Base-by-base conservation (phyloP, 805 yeast species). In the Brettanomyces nanus region DNA sequence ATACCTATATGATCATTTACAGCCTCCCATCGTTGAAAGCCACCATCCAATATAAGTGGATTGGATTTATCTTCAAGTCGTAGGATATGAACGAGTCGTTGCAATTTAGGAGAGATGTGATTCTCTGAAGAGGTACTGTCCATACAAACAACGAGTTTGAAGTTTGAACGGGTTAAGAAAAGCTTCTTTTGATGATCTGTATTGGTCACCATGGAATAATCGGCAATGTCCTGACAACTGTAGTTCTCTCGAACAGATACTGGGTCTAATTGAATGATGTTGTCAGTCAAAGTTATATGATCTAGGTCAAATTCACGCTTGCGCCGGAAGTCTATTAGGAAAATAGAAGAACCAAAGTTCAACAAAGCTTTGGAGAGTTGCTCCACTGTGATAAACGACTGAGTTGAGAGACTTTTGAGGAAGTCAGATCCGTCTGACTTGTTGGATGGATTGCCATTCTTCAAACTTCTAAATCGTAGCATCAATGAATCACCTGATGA, bases 231-330 rank as follows among this genome's bases (percentile, higher is more conserved):
- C n/a, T 55, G 59, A 48, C 83, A 85, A 0, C 73, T 65, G 51
- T 74, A 73, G 7, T 63, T 60, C 1, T 59, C 54, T 37, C 75
- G 59, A 15, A 79, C 62, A 1, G 75, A 66, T 15, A 71, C 66
- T 0, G 97, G 96, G 37, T 85, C 95, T 15, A 89, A 69, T 52
- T 89, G 84, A 9, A 85, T 68, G 6, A 82, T 56, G 38, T 81
- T 73, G 10, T 63, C 59, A 19, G 75, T 61, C 10, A 70, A 62
- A 18, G 53, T 51, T 11, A 89, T 75, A 56, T 86, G 96, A 34
- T 73, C 71, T 31, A 63, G 61, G 33, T 75, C 71, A 52, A 71
- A 87, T 27, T 75, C 78, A 15, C 63, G 64, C 28, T 79, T 64
- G 14, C 79, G 63, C 46, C 97, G 65, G 30, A 77, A 69, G 54